A percentile compares a stretch with the other conserved stretches of the same genome.
Conservation (phyloP, 2,329 filamentous ascomycete species). For the Sporothrix variecibatus region DNA sequence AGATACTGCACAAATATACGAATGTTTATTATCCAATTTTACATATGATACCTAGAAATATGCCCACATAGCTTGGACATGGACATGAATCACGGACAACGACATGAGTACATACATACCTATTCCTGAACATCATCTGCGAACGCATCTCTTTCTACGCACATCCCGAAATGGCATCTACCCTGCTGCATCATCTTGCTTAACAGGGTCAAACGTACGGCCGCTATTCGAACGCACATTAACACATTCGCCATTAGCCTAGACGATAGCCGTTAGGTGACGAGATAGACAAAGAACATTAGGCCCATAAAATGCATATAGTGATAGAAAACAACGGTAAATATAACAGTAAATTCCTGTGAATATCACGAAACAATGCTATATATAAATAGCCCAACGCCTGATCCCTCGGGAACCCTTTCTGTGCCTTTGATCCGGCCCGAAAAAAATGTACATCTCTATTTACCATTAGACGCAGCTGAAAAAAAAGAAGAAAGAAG, state of each 20-base stretch:
- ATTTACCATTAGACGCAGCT: conserved; percentile 24
- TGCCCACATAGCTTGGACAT: too few relatives aligned
- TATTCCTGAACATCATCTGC: not conserved
- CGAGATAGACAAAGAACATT: too few relatives aligned
- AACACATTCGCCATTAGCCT: too few relatives aligned
- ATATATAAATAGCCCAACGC: conserved; percentile 22
- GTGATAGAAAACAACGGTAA: too few relatives aligned
- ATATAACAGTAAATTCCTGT: not conserved
- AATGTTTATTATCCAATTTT: not conserved
- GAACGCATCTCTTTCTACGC: not conserved
- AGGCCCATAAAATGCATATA: too few relatives aligned
- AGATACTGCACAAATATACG: not conserved
- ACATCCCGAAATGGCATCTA: too few relatives aligned
- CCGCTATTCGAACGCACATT: too few relatives aligned
- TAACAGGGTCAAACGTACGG: too few relatives aligned
- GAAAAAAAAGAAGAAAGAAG: not conserved
- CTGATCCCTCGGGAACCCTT: conserved; percentile 14
- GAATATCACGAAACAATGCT: not conserved
- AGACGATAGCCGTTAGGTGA: too few relatives aligned
- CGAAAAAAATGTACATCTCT: conserved; percentile 27
- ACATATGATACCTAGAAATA: not conserved
- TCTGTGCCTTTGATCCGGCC: conserved; percentile 22
- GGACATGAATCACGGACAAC: not conserved
- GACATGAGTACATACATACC: not conserved
- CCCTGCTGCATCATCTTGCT: too few relatives aligned